phyloP scores from a whole-genome alignment of 495 filamentous ascomycete genomes.

The Eremomyces bilateralis region DNA sequence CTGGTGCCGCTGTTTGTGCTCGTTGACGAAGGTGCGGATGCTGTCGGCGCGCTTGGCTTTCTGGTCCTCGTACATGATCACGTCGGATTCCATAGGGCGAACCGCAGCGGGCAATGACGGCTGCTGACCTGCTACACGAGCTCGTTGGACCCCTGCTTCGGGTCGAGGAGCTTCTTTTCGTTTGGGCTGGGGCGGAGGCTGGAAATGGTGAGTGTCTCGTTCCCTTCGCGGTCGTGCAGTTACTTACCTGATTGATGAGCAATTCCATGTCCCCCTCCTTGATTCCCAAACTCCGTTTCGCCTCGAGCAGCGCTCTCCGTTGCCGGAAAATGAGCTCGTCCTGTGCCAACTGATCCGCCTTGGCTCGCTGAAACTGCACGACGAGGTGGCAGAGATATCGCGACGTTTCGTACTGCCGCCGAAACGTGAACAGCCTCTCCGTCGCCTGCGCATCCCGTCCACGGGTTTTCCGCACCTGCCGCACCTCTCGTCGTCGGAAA shows the following conservation, averaged over 20 bases:
- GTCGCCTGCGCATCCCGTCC: slow-evolving; percentile 81
- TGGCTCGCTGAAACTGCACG: slow-evolving; percentile 53
- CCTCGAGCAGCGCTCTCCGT: slow-evolving; percentile 56
- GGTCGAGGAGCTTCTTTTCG: slow-evolving; percentile 1
- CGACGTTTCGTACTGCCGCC: slow-evolving; percentile 80
- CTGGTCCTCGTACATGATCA: slow-evolving; percentile 51
- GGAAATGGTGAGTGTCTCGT: too few species aligned
- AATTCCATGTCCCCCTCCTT: slow-evolving; percentile 81
- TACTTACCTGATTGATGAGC: slow-evolving; percentile 65
- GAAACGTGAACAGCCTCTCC: slow-evolving; percentile 79
- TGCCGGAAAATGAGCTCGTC: slow-evolving; percentile 63
- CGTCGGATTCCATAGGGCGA: slow-evolving; percentile 47
- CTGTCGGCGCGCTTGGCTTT: slow-evolving; percentile 65
- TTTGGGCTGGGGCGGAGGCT: too few species aligned
- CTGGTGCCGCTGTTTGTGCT: slow-evolving; percentile 59
- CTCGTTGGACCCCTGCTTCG: too few species aligned
- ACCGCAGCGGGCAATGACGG: too few species aligned
- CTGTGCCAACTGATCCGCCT: slow-evolving; percentile 49
- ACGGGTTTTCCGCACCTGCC: slow-evolving; percentile 84
- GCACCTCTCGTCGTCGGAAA: slow-evolving; percentile 87
- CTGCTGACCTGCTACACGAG: too few species aligned
- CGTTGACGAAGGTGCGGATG: slow-evolving; percentile 54
- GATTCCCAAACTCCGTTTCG: slow-evolving; percentile 70
- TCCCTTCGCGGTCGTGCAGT: not conserved
- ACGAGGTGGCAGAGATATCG: slow-evolving; percentile 58